Percentiles rank a stretch among this genome's conserved stretches.
Evolutionary conservation across 352 stramenopile genomes (phyloP).

Genomic region (Pythium vanterpoolii): DNA sequence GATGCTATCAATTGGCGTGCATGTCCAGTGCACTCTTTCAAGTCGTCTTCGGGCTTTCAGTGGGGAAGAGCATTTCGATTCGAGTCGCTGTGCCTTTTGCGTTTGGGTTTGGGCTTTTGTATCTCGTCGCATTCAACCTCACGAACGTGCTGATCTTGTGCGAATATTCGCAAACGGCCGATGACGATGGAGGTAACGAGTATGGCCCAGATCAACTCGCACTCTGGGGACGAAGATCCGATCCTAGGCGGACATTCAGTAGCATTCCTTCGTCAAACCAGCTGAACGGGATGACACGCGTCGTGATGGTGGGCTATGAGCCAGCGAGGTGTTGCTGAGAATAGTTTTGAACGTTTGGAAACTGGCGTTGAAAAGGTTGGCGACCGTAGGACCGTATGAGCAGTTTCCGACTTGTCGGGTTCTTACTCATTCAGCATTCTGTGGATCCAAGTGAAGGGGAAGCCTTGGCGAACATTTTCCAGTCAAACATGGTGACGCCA

Average conservation of each 20-base stretch:
- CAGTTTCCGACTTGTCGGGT: background rate
- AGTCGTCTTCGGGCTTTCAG: slow-evolving; percentile 34
- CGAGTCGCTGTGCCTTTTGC: slow-evolving; percentile 35
- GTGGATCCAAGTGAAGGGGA: background rate
- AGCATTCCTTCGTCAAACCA: slow-evolving; percentile 14
- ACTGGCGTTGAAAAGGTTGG: background rate
- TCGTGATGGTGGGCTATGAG: slow-evolving; percentile 25
- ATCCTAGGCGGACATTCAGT: slow-evolving; percentile 9
- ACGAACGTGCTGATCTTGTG: slow-evolving; percentile 57
- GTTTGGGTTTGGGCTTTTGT: slow-evolving; percentile 26
- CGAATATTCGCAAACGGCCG: slow-evolving; percentile 22
- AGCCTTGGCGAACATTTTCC: background rate
- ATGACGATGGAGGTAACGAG: background rate
- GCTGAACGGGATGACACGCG: slow-evolving; percentile 17
- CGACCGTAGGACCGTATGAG: background rate
- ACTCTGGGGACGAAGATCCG: background rate
- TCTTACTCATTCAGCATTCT: background rate
- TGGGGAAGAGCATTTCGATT: slow-evolving; percentile 23
- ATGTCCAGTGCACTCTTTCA: slow-evolving; percentile 33
- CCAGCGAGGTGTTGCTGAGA: slow-evolving; percentile 18
- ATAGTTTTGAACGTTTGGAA: background rate
- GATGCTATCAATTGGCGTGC: slow-evolving; percentile 38
- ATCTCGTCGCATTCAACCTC: slow-evolving; percentile 53
- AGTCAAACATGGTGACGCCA: slow-evolving; percentile 6
- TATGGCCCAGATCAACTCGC: background rate